Percentiles rank a stretch among this genome's conserved stretches.
Evolutionary conservation across 2,329 filamentous ascomycete genomes (phyloP).

Genomic region (Aspergillus bombycis): DNA sequence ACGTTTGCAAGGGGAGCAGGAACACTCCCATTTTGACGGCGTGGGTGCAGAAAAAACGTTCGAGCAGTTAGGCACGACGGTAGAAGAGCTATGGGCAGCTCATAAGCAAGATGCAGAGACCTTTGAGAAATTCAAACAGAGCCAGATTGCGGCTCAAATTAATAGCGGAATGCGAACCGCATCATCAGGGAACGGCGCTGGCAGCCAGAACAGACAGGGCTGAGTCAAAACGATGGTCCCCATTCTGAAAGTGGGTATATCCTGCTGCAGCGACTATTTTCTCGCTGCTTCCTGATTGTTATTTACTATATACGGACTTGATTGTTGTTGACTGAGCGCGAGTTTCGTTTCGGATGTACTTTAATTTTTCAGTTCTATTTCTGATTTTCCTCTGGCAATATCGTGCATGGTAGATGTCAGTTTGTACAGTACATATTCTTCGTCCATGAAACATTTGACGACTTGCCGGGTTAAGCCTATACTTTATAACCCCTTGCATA

Average conservation of each 20-base stretch:
- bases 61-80: slow-evolving; percentile 47
- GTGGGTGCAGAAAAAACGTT: slow-evolving; percentile 45
- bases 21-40: slow-evolving; percentile 42
- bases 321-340: not conserved
- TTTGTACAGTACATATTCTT: not conserved
- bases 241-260: slow-evolving; percentile 5
- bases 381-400: not conserved
- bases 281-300: slow-evolving; percentile 6
- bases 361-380: not conserved
- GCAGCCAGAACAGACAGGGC: slow-evolving; percentile 8
- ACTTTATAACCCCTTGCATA: not conserved
- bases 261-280: slow-evolving; percentile 7
- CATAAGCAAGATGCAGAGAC: slow-evolving; percentile 48
- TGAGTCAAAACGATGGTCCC: slow-evolving; percentile 2
- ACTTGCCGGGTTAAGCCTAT: not conserved
- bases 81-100: slow-evolving; percentile 49
- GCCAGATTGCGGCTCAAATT: slow-evolving; percentile 51
- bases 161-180: slow-evolving; percentile 41
- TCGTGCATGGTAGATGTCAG: not conserved
- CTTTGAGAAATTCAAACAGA: slow-evolving; percentile 49
- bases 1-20: slow-evolving; percentile 45
- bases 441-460: not conserved
- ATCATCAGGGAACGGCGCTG: slow-evolving; percentile 15
- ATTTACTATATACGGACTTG: not conserved
- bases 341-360: not conserved